Conservation (phyloP, 352 stramenopile species). For the Aphanomyces invadans region DNA sequence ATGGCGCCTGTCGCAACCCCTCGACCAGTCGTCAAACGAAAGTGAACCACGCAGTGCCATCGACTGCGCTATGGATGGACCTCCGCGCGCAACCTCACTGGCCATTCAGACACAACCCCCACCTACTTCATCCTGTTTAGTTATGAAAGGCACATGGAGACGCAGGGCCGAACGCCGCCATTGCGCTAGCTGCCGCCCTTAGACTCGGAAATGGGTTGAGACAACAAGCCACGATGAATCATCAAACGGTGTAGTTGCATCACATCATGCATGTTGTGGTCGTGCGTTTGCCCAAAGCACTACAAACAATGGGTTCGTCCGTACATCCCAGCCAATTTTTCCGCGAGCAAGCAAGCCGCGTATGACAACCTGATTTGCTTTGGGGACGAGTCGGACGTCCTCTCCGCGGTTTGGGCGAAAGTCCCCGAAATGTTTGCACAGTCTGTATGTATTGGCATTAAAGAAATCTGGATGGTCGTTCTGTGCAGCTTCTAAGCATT, state of each 20-base stretch:
- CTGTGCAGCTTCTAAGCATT: too few species aligned
- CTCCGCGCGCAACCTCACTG: not conserved
- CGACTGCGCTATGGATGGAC: not conserved
- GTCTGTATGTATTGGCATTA: not conserved
- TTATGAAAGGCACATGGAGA: too few species aligned
- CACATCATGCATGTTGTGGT: too few species aligned
- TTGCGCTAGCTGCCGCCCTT: not conserved
- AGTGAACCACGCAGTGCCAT: not conserved
- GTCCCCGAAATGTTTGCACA: not conserved
- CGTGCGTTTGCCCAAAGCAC: too few species aligned
- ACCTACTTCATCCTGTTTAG: not conserved
- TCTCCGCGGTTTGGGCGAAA: too few species aligned
- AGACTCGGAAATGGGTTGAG: not conserved
- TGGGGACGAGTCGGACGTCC: too few species aligned
- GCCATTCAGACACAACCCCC: not conserved
- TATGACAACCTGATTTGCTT: too few species aligned
- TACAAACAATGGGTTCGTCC: too few species aligned
- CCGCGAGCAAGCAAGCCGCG: too few species aligned
- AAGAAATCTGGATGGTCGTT: not conserved
- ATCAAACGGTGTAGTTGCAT: too few species aligned
- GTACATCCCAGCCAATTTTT: too few species aligned
- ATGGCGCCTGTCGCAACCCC: not conserved
- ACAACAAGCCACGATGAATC: not conserved
- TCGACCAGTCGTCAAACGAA: not conserved
- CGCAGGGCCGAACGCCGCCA: too few species aligned